phyloP scores from a whole-genome alignment of 2,329 filamentous ascomycete genomes.

The Alternaria panax region DNA sequence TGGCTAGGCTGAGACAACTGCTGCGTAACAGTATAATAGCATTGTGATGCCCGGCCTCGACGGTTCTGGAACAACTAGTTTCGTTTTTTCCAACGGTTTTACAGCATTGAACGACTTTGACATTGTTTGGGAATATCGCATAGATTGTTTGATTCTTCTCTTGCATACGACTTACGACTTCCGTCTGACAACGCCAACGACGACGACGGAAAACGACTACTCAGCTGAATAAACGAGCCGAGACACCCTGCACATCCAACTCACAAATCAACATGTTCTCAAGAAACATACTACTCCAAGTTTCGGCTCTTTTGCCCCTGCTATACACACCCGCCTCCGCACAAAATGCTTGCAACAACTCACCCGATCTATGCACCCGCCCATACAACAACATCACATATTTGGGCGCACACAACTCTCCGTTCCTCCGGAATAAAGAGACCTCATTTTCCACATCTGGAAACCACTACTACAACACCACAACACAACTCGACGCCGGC shows the following conservation, averaged over 20 bases:
- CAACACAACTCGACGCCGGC: constrained; percentile 72
- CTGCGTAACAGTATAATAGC: constrained; percentile 19
- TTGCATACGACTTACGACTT: constrained; percentile 13
- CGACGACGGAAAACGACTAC: neutral
- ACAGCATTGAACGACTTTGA: constrained; percentile 3
- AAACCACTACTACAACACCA: constrained; percentile 78
- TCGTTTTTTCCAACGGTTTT: constrained; percentile 8
- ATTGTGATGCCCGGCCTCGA: constrained; percentile 3
- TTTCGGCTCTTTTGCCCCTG: constrained; percentile 37
- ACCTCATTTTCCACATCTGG: constrained; percentile 70
- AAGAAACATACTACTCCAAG: constrained; percentile 33
- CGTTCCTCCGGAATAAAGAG: constrained; percentile 71
- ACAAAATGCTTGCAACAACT: constrained; percentile 77
- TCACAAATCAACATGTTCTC: constrained; percentile 39
- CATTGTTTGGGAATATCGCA: constrained; percentile 6
- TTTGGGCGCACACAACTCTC: constrained; percentile 77
- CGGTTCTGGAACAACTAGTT: constrained; percentile 6
- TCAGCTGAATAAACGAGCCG: neutral
- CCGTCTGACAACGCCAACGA: constrained; percentile 9
- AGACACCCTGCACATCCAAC: neutral
- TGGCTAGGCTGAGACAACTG: constrained; percentile 23
- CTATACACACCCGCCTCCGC: constrained; percentile 39
- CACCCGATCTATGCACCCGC: constrained; percentile 72
- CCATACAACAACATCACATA: constrained; percentile 79
- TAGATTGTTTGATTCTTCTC: constrained; percentile 7